phyloP scores from a whole-genome alignment of 768 basidiomycete genomes.

The Sporobolomyces phaffii region DNA sequence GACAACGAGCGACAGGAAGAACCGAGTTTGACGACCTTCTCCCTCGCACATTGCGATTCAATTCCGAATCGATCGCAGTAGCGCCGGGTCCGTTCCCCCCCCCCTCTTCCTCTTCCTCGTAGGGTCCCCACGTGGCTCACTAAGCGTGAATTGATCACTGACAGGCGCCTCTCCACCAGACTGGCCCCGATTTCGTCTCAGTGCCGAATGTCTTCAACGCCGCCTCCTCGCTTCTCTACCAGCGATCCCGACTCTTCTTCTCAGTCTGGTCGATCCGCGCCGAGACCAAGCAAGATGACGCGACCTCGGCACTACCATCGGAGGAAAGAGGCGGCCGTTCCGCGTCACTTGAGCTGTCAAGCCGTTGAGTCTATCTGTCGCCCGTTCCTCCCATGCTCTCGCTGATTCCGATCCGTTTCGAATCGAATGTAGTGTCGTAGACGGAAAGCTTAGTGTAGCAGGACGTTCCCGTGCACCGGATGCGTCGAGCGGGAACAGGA shows the following conservation, averaged over 20 bases:
- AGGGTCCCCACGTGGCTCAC: no score
- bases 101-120: no score
- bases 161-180: no score
- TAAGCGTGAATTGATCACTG: no score
- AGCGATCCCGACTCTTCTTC: not conserved
- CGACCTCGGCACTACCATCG: not conserved
- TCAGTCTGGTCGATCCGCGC: not conserved
- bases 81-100: no score
- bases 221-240: not conserved
- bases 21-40: no score
- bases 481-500: not conserved
- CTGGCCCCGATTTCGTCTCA: no score
- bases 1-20: no score
- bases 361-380: not conserved
- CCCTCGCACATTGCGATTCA: no score
- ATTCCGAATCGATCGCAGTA: no score
- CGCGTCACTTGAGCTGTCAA: constrained; percentile 8
- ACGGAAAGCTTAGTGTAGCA: constrained; percentile 7
- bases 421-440: not conserved
- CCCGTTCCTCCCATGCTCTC: not conserved
- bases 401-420: not conserved
- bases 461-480: not conserved
- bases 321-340: not conserved
- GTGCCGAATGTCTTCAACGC: no score
- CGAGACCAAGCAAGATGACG: not conserved